Evolutionary conservation across 2,329 filamentous ascomycete genomes (phyloP), one percentile per base, ranked within the genome.

Genomic region (Hymenoscyphus linearis): DNA sequence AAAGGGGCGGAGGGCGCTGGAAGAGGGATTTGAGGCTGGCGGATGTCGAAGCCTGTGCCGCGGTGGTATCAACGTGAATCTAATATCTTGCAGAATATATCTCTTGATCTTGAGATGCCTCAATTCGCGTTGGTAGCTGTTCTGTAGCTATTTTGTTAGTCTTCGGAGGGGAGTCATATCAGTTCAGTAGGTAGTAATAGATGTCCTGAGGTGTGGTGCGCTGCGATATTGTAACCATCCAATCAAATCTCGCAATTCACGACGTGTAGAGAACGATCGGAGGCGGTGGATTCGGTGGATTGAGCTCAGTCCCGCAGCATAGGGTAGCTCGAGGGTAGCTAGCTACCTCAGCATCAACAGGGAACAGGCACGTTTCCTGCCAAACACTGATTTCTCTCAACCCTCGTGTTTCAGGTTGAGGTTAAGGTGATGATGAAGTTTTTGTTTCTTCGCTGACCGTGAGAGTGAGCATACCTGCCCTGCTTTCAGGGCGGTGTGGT

Each of bases 181-280:
- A 31, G 36, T 18, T 40, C 18, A 31, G 35, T 53, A 25, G 34
- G 12, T n/a, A n/a, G n/a, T n/a, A n/a, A 44, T 34, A 22, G 27
- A 25, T 44, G 36, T 57, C 55, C 35, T 35, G 35, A 57, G 18
- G 27, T 40, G 22, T 5, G 34, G 52, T 16, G 27, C 27, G 14
- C 25, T 44, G 36, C 55, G 53, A 55, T 35, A 14, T 12, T 18
- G 22, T 5, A 31, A 31, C 27, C 27, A 31, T 25, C 55, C 55
- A 57, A 57, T 57, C 35, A 57, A 25, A 57, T 16, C 53, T 13
- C 53, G 27, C 27, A 55, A 55, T 35, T 55, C 16, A 37, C 31
- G 26, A 55, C 53, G 53, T 55, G 53, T 34, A 36, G 34, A 47
- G 22, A 47, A 47, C 37, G 37, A 40, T n/a, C 37, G 37, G 37